Evolutionary conservation across 352 stramenopile genomes (phyloP), one percentile per base, ranked within the genome.

Genomic region (Blastocystis hominis): DNA sequence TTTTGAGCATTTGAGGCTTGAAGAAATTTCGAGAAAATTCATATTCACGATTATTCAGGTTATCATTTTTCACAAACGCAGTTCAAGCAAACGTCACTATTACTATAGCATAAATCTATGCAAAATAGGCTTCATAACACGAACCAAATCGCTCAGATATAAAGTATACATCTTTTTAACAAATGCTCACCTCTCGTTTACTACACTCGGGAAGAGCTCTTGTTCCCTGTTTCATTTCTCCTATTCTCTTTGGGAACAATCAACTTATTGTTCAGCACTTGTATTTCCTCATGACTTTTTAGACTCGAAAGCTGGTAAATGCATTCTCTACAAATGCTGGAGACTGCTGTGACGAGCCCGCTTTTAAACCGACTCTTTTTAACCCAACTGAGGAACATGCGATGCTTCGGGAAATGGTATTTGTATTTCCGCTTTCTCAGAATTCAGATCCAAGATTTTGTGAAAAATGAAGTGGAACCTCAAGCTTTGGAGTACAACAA

Each of bases 401-500:
- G n/a, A 91, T 91, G 7, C 90, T 98, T 69, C 94, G 94, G 7
- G 91, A 97, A 50, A 98, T 97, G 94, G 93, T 98, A 9, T 91
- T 92, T 36, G 90, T 9, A 17, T 17, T 64, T 80, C 7, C 4
- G 13, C 4, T 46, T 13, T 3, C 17, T 46, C 34, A 62, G n/a
- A 55, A 13, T 47, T 5, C 24, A 84, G 72, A 34, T 84, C 7
- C 59, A 87, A 75, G 77, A 91, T 78, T 98, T 98, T 80, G 94
- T 97, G 50, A 94, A 96, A 91, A 93, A 92, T 47, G 96, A 98
- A 90, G 95, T 99, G 20, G 96, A 98, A 81, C 96, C 96, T 15
- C 96, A 99, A 91, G 96, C 96, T 54, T 86, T 98, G 36, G 92
- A 96, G 75, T 93, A 95, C 88, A 97, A 99, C 90, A 91, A 94